Evolutionary conservation across 2,329 filamentous ascomycete species (phyloP).

Genomic region (Grosmannia clavigera): DNA sequence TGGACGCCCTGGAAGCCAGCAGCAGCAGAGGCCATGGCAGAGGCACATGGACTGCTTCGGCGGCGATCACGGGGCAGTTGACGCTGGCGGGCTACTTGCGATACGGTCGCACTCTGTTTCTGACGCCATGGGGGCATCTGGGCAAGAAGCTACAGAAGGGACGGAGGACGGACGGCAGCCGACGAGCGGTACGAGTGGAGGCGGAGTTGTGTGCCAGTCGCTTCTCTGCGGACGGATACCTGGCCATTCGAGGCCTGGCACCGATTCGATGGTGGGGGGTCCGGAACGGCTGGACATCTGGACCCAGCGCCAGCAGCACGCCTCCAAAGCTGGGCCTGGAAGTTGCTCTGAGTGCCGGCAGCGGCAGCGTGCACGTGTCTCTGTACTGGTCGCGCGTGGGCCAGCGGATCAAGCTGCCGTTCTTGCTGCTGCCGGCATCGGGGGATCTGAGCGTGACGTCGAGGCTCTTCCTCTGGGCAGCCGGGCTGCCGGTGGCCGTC

Average conservation of each 20-base stretch:
- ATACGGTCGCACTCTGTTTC: constrained; percentile 22
- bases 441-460: constrained; percentile 5
- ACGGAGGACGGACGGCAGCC: not conserved
- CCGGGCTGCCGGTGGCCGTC: constrained; percentile 26
- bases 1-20: constrained; percentile 11
- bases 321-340: constrained; percentile 32
- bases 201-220: constrained; percentile 28
- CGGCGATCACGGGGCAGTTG: constrained; percentile 17
- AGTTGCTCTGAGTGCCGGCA: constrained; percentile 23
- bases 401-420: constrained; percentile 30
- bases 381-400: constrained; percentile 34
- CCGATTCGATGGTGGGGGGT: constrained; percentile 22
- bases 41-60: constrained; percentile 28
- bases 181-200: constrained; percentile 24
- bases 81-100: constrained; percentile 24
- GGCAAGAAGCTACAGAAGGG: not conserved
- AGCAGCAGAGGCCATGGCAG: not conserved
- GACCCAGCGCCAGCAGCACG: constrained; percentile 6
- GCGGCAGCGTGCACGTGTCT: constrained; percentile 29
- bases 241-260: constrained; percentile 30
- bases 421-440: constrained; percentile 24
- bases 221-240: constrained; percentile 21
- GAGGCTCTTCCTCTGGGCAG: constrained; percentile 25
- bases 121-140: constrained; percentile 13
- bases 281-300: constrained; percentile 5